Conservation (phyloP, 148 eudicot species). For the Oxyria digyna region DNA sequence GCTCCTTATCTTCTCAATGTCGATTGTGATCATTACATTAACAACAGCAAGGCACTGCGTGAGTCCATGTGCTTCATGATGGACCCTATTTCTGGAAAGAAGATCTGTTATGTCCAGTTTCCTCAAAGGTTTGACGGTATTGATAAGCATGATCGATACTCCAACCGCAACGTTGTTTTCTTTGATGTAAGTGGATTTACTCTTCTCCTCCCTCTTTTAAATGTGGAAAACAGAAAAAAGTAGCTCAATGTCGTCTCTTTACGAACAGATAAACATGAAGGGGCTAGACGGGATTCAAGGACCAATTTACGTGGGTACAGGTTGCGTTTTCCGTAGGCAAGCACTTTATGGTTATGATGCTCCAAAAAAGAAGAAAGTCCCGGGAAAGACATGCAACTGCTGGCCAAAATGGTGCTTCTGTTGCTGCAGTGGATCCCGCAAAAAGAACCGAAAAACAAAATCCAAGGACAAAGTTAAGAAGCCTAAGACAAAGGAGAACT, state of each 20-base stretch:
- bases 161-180: slow-evolving; percentile 81
- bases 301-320: slow-evolving; percentile 81
- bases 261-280: slow-evolving; percentile 70
- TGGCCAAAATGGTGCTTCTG: slow-evolving; percentile 74
- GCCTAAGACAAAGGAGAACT: slow-evolving; percentile 46
- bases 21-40: slow-evolving; percentile 92
- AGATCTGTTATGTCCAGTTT: slow-evolving; percentile 85
- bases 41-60: slow-evolving; percentile 83
- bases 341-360: slow-evolving; percentile 86
- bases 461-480: slow-evolving; percentile 53
- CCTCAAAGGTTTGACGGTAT: slow-evolving; percentile 95
- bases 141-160: slow-evolving; percentile 84
- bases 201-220: not conserved
- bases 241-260: not conserved
- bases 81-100: slow-evolving; percentile 92
- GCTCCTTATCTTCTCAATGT: slow-evolving; percentile 86
- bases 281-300: slow-evolving; percentile 93
- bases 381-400: slow-evolving; percentile 78
- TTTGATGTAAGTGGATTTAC: slow-evolving; percentile 56
- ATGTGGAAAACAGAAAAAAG: no score
- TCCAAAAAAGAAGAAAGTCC: slow-evolving; percentile 59
- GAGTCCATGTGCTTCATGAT: slow-evolving; percentile 98
- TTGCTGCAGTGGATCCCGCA: slow-evolving; percentile 45
- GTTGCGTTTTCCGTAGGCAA: slow-evolving; percentile 78
- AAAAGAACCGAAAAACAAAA: slow-evolving; percentile 49